Conservation (phyloP, 352 stramenopile species). For the Pythium chondricola region DNA sequence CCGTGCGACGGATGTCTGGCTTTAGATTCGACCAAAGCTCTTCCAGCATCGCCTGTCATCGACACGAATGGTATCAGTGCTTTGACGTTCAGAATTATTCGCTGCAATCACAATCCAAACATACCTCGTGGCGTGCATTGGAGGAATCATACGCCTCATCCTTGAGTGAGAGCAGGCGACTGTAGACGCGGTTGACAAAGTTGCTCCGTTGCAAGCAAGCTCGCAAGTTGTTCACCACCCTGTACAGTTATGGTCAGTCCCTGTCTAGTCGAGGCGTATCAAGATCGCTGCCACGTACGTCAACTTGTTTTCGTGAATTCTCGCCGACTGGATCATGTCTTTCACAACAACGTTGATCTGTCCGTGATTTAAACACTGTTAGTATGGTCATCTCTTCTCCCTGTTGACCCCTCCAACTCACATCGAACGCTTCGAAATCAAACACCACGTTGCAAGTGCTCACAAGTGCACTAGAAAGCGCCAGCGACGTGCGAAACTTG, state of each 20-base stretch:
- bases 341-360: conserved; percentile 53
- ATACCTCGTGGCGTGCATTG: conserved; percentile 59
- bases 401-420: too few relatives aligned
- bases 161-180: conserved; percentile 38
- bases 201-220: conserved; percentile 62
- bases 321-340: conserved; percentile 44
- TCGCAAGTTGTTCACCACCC: conserved; percentile 58
- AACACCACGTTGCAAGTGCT: conserved; percentile 77
- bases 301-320: conserved; percentile 37
- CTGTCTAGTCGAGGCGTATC: too few relatives aligned
- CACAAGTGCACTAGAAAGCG: conserved; percentile 52
- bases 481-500: conserved; percentile 67
- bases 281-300: conserved; percentile 24
- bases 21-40: conserved; percentile 77
- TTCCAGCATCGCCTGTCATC: conserved; percentile 60
- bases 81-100: not conserved
- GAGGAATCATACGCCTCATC: conserved; percentile 62
- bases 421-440: conserved; percentile 56
- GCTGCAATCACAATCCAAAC: not conserved
- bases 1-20: conserved; percentile 61
- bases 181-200: conserved; percentile 75
- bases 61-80: not conserved
- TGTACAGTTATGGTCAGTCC: too few relatives aligned
- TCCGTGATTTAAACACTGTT: not conserved
- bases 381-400: too few relatives aligned